Conservation (phyloP, 805 yeast species). For the Zygosaccharomyces bailii region DNA sequence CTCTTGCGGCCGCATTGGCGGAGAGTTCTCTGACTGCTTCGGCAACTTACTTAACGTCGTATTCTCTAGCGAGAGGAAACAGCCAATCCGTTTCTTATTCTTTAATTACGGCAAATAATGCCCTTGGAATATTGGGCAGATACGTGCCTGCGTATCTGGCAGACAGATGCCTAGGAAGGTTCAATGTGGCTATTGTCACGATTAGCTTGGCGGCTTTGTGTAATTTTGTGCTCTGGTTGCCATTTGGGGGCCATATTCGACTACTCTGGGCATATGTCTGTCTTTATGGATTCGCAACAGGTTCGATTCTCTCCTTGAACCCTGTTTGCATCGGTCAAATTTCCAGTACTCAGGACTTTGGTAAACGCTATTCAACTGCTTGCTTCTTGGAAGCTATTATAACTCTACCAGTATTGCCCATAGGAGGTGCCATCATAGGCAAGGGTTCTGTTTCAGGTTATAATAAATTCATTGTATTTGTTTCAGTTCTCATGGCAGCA, state of each 20-base stretch:
- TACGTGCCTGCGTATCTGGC: slow-evolving; percentile 45
- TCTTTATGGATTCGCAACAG: slow-evolving; percentile 54
- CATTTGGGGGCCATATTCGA: slow-evolving; percentile 37
- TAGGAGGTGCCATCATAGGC: slow-evolving; percentile 48
- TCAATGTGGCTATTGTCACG: slow-evolving; percentile 47
- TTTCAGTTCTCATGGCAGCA: slow-evolving; percentile 40
- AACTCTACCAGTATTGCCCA: slow-evolving; percentile 47
- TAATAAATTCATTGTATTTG: slow-evolving; percentile 44
- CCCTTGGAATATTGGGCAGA: slow-evolving; percentile 46
- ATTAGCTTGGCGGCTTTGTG: slow-evolving; percentile 36
- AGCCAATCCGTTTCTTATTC: slow-evolving; percentile 43
- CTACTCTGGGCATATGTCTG: slow-evolving; percentile 44
- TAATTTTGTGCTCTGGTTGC: slow-evolving; percentile 42
- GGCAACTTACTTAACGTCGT: slow-evolving; percentile 51
- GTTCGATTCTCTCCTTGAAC: slow-evolving; percentile 53
- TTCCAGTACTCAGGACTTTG: slow-evolving; percentile 52
- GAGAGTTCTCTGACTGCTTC: slow-evolving; percentile 48
- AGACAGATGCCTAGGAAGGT: slow-evolving; percentile 47
- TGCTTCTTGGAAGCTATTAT: slow-evolving; percentile 56
- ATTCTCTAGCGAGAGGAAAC: slow-evolving; percentile 48
- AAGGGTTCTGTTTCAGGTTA: slow-evolving; percentile 35
- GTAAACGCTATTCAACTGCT: slow-evolving; percentile 53
- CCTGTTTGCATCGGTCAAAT: slow-evolving; percentile 61
- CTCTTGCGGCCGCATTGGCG: slow-evolving; percentile 43
- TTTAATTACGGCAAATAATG: slow-evolving; percentile 46